These are phyloP conservation scores for Pseudonitzschia delicatissima DNA, from an alignment of 108 stramenopile genomes.

Conservation along the genomic window DNA sequence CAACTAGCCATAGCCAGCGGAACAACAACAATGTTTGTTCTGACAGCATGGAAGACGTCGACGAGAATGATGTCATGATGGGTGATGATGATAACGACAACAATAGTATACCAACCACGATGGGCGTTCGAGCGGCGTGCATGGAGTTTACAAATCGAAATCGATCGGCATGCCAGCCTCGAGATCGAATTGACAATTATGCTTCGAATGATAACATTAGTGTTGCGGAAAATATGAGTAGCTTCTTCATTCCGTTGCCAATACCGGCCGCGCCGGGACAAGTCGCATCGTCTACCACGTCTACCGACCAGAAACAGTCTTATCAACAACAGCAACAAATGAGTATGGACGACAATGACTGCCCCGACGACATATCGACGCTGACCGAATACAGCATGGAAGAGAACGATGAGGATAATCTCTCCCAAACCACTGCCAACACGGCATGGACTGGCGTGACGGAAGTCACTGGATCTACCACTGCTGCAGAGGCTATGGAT, in stretches of 20 bases:
- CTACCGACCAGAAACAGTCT: not conserved
- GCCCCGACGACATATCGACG: not conserved
- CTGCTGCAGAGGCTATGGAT: not conserved
- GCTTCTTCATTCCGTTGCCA: not conserved
- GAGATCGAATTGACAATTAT: not conserved
- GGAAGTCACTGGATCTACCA: not conserved
- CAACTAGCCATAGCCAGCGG: no score
- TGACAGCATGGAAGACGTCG: not conserved
- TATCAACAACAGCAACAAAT: not conserved
- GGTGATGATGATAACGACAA: conserved; percentile 14
- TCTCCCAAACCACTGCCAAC: not conserved
- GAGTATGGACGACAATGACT: not conserved
- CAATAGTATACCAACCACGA: conserved; percentile 16
- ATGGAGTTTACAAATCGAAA: not conserved
- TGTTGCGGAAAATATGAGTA: not conserved
- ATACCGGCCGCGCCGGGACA: not conserved
- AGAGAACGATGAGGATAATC: not conserved
- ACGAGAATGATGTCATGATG: not conserved
- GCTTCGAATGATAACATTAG: not conserved
- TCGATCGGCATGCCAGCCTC: not conserved
- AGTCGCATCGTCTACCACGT: not conserved
- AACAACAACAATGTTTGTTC: no score
- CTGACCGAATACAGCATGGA: conserved; percentile 17
- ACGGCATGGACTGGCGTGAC: conserved; percentile 4
- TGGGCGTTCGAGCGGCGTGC: conserved; percentile 6